Evolutionary conservation across 2,329 filamentous ascomycete species (phyloP).

Genomic region (Fonsecaea pedrosoi): DNA sequence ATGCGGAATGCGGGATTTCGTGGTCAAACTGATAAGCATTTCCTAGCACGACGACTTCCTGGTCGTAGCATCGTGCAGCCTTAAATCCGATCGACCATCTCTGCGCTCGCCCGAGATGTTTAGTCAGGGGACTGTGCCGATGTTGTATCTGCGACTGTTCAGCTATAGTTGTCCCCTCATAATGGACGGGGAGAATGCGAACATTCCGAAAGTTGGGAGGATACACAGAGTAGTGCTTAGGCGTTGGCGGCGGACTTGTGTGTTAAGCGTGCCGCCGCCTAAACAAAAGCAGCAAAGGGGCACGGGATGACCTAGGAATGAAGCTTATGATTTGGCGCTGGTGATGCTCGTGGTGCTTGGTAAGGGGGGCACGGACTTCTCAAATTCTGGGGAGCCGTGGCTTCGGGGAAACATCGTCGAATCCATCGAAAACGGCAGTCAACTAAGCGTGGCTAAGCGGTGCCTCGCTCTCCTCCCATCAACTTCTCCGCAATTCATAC

Average conservation of each 20-base stretch:
- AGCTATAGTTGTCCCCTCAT: neutral
- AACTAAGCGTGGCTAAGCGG: neutral
- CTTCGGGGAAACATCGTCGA: slow-evolving; percentile 16
- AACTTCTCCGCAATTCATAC: slow-evolving; percentile 29
- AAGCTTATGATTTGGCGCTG: neutral
- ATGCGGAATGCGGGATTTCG: neutral
- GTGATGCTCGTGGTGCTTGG: too few relatives aligned
- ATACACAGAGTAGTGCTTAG: neutral
- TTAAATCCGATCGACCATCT: neutral
- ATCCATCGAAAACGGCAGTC: slow-evolving; percentile 3
- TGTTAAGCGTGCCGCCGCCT: neutral
- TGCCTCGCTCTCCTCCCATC: neutral
- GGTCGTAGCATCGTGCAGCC: neutral
- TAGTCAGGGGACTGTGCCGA: neutral
- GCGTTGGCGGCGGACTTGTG: neutral
- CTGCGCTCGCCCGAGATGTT: neutral
- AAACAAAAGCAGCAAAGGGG: neutral
- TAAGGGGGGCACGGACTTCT: slow-evolving; percentile 14
- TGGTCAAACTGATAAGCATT: neutral
- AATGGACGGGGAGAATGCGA: neutral
- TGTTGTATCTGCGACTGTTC: neutral
- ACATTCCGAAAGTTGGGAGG: neutral
- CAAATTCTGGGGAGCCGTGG: slow-evolving; percentile 4
- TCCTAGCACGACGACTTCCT: neutral
- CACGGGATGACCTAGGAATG: neutral